Conservation (phyloP, 495 filamentous ascomycete genomes). For the Chaetomidium leptoderma region DNA sequence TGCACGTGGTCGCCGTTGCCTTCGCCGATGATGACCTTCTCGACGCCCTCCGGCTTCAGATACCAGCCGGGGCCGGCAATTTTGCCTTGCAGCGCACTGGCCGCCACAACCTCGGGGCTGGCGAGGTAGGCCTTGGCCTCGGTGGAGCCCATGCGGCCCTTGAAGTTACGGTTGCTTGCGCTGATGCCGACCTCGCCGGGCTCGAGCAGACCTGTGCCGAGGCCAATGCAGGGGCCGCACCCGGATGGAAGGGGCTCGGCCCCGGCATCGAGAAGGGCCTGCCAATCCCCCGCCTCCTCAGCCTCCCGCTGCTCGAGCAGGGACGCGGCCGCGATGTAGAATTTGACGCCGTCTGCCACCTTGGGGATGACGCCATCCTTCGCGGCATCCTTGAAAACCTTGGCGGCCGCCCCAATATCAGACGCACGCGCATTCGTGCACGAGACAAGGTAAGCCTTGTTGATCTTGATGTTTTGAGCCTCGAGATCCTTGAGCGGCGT, state of each 20-base stretch:
- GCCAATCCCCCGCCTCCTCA: slow-evolving; percentile 84
- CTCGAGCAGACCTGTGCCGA: slow-evolving; percentile 79
- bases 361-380: slow-evolving; percentile 58
- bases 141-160: slow-evolving; percentile 81
- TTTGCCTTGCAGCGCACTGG: slow-evolving; percentile 72
- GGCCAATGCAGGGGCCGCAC: slow-evolving; percentile 88
- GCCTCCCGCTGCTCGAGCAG: slow-evolving; percentile 71
- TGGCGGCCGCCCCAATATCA: slow-evolving; percentile 77
- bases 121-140: slow-evolving; percentile 85
- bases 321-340: slow-evolving; percentile 92
- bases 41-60: slow-evolving; percentile 59
- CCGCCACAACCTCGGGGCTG: slow-evolving; percentile 88
- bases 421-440: slow-evolving; percentile 87
- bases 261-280: slow-evolving; percentile 73
- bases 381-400: slow-evolving; percentile 78
- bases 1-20: neutral
- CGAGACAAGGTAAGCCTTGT: slow-evolving; percentile 87
- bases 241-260: slow-evolving; percentile 70
- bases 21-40: slow-evolving; percentile 20
- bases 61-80: slow-evolving; percentile 83
- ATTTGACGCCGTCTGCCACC: slow-evolving; percentile 71
- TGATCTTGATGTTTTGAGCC: slow-evolving; percentile 62
- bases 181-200: slow-evolving; percentile 85
- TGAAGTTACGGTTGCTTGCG: slow-evolving; percentile 88
- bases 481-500: slow-evolving; percentile 76